Base-by-base conservation (phyloP, 305 asterid species). In the Fraxinus nigra region DNA sequence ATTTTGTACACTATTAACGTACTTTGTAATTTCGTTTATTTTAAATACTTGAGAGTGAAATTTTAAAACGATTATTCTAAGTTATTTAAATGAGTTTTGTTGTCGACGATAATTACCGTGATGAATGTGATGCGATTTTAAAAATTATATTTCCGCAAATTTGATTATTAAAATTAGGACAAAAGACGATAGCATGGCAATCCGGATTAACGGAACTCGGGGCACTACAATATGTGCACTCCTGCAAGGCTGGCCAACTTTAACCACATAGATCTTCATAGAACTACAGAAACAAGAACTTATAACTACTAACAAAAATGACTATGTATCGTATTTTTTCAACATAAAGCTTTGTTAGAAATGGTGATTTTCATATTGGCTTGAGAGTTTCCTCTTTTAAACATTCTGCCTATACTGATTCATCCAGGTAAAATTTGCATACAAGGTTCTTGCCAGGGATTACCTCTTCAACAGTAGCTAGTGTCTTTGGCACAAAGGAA, bases 381-480 rank as follows among this genome's bases (percentile, higher is more conserved):
- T 51, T 51, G 61, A 3, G 7, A 16, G 22, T 4, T 51, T 16
- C 61, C 1, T 16, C 61, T 16, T 51, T 14, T 48, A 14, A 51
- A 51, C 1, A 30, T 30, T 30, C 32, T 30, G 2, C 70, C 14
- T 22, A 61, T 61, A 22, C 14, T 9, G 11, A 78, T 81, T n/a
- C 70, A 51, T 73, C 7, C n/a, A 34, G 34, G 59, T 76, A 11
- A 81, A 76, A 54, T 35, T 75, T 43, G 37, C 56, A 76, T 22
- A 72, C 38, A 77, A 72, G 30, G 38, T 48, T 70, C 16, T 77
- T 33, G 26, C 79, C 32, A 34, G 40, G 75, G 35, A 70, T 63
- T 89, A 90, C 99, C 97, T 93, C 97, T 84, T 91, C 94, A 16
- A 16, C 43, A 33, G 96, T 85, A 35, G 99, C 98, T 56, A 89